Evolutionary conservation across 805 yeast species (phyloP).

Genomic region (Cyberlindnera galapagoensis): DNA sequence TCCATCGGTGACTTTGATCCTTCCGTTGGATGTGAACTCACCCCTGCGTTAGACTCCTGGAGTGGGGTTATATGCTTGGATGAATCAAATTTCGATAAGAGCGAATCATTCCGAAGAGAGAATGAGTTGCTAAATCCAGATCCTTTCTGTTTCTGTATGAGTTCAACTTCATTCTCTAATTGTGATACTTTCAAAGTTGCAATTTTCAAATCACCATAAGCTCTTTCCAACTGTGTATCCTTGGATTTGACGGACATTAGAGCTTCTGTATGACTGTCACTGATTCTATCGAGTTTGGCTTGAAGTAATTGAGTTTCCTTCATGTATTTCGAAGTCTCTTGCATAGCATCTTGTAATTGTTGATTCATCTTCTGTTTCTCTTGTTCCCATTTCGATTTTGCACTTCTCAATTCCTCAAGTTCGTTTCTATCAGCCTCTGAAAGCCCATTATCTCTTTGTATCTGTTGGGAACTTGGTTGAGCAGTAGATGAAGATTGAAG

Average conservation of each 20-base stretch:
- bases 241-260: slow-evolving; percentile 52
- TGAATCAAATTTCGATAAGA: too few relatives aligned
- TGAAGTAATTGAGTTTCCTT: slow-evolving; percentile 20
- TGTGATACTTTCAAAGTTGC: slow-evolving; percentile 46
- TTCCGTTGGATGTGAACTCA: slow-evolving; percentile 1
- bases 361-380: slow-evolving; percentile 26
- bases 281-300: slow-evolving; percentile 32
- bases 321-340: slow-evolving; percentile 23
- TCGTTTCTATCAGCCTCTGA: slow-evolving; percentile 31
- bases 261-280: slow-evolving; percentile 45
- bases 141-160: slow-evolving; percentile 27
- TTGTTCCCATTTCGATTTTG: slow-evolving; percentile 35
- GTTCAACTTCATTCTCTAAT: slow-evolving; percentile 42
- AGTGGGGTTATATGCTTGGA: slow-evolving; percentile 7
- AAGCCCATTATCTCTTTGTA: slow-evolving; percentile 4
- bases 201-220: slow-evolving; percentile 55
- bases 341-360: slow-evolving; percentile 24
- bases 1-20: slow-evolving; percentile 14
- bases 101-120: too few relatives aligned
- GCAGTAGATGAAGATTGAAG: slow-evolving; percentile 25
- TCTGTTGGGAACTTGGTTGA: slow-evolving; percentile 2
- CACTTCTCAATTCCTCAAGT: slow-evolving; percentile 43
- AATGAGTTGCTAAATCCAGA: slow-evolving; percentile 8
- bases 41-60: slow-evolving; percentile 16
- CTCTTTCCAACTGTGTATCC: slow-evolving; percentile 60